phyloP scores from a whole-genome alignment of 768 basidiomycete genomes.

The Agrocybe chaxingu region DNA sequence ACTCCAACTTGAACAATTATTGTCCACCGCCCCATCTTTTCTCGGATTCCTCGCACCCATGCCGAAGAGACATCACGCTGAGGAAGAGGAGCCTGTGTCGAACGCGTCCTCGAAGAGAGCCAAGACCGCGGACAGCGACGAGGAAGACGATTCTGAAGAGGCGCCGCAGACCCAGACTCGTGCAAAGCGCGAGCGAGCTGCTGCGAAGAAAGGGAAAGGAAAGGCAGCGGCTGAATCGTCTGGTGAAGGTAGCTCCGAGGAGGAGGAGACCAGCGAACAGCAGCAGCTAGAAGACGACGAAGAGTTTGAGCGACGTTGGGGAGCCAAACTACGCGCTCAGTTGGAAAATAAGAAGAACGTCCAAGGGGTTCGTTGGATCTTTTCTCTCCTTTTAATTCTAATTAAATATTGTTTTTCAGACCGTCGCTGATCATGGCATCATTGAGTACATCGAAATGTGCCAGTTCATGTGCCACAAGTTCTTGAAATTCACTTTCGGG shows the following conservation, averaged over 20 bases:
- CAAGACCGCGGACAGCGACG: constrained; percentile 26
- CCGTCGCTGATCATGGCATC: constrained; percentile 81
- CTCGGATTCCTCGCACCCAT: constrained; percentile 25
- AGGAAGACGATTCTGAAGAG: constrained; percentile 19
- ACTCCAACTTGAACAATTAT: not conserved
- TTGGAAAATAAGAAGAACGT: constrained; percentile 45
- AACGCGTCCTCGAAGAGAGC: constrained; percentile 28
- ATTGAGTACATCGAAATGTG: constrained; percentile 83
- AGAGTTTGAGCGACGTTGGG: constrained; percentile 60
- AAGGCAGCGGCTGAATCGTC: constrained; percentile 30
- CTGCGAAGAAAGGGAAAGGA: constrained; percentile 20
- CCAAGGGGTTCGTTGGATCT: constrained; percentile 40
- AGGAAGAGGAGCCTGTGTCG: constrained; percentile 30
- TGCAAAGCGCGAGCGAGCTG: constrained; percentile 9
- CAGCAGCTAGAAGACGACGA: constrained; percentile 57
- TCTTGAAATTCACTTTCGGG: constrained; percentile 79
- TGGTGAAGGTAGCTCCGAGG: constrained; percentile 23
- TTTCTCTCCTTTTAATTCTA: not conserved
- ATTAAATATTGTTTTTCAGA: constrained; percentile 39
- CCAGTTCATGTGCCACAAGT: constrained; percentile 96
- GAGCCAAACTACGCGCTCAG: constrained; percentile 50
- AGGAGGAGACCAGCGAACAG: constrained; percentile 28
- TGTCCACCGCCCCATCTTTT: not conserved
- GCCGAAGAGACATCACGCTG: constrained; percentile 50
- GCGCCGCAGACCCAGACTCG: constrained; percentile 16